These are phyloP conservation scores for Ocimum tenuiflorum DNA, from an alignment of 257 asterid species.

Conservation along the genomic window DNA sequence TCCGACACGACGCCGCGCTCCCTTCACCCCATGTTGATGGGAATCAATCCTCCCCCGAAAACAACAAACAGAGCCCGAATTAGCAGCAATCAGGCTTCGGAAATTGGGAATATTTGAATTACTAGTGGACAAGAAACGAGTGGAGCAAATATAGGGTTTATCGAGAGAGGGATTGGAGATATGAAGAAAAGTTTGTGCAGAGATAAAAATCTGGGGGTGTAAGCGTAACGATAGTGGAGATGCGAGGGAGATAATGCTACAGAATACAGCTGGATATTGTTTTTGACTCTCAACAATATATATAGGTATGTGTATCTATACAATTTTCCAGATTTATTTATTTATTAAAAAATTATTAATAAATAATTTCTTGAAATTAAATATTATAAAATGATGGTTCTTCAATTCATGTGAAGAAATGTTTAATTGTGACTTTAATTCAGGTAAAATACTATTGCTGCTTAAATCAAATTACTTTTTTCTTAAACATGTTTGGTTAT, in stretches of 20 bases:
- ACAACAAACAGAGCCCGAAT: background rate
- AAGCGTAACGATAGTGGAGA: background rate
- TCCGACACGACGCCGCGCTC: background rate
- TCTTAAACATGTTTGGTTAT: too few relatives aligned
- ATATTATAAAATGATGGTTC: too few relatives aligned
- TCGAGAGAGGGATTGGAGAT: background rate
- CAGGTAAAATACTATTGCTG: too few relatives aligned
- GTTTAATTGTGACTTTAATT: too few relatives aligned
- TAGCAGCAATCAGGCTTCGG: background rate
- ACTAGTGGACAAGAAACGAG: constrained; percentile 19
- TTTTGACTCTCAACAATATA: constrained; percentile 10
- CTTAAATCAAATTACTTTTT: too few relatives aligned
- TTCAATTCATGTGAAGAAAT: too few relatives aligned
- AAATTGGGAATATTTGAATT: background rate
- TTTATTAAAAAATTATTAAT: too few relatives aligned
- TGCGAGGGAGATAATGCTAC: constrained; percentile 21
- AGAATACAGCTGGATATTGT: constrained; percentile 18
- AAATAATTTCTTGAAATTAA: too few relatives aligned
- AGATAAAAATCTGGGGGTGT: constrained; percentile 1
- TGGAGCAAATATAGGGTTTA: constrained; percentile 22
- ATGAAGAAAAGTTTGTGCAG: background rate
- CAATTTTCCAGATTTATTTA: too few relatives aligned
- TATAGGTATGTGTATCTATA: too few relatives aligned
- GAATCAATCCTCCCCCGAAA: constrained; percentile 1
- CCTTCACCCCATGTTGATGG: constrained; percentile 28